phyloP scores from a whole-genome alignment of 345 rosid genomes.

The Punica granatum region DNA sequence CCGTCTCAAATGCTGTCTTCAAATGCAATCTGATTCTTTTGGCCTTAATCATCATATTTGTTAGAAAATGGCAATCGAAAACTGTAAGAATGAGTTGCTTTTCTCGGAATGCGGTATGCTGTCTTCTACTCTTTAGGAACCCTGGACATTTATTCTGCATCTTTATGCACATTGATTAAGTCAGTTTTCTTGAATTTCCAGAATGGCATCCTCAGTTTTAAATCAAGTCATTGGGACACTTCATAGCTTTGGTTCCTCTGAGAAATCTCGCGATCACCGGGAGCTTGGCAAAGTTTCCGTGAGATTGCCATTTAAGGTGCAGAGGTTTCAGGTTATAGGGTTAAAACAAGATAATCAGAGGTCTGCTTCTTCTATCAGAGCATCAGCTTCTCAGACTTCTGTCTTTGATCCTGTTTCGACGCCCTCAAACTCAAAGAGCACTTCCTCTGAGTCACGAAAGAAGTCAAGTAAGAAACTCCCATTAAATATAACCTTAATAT shows the following conservation, averaged over 20 bases:
- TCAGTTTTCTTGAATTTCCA: slow-evolving; percentile 16
- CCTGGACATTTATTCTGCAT: too few species aligned
- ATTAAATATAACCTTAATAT: neutral
- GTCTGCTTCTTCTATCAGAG: slow-evolving; percentile 30
- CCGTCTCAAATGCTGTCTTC: neutral
- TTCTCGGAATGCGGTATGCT: too few species aligned
- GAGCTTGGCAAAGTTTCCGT: slow-evolving; percentile 27
- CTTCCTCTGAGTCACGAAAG: slow-evolving; percentile 29
- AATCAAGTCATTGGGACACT: slow-evolving; percentile 38
- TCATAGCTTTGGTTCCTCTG: slow-evolving; percentile 25
- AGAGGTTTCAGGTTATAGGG: slow-evolving; percentile 25
- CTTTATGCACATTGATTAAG: neutral
- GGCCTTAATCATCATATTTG: neutral
- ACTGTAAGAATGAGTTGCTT: too few species aligned
- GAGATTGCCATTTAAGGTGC: slow-evolving; percentile 21
- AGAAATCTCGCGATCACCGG: slow-evolving; percentile 22
- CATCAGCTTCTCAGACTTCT: slow-evolving; percentile 49
- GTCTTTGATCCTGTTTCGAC: slow-evolving; percentile 48
- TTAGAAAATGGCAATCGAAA: neutral
- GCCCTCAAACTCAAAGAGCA: slow-evolving; percentile 37
- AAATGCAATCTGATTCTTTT: neutral
- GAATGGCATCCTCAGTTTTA: slow-evolving; percentile 60
- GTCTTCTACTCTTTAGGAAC: too few species aligned
- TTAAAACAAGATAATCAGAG: slow-evolving; percentile 20
- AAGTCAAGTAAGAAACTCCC: slow-evolving; percentile 48